Evolutionary conservation across 202 grass and related monocot species (phyloP), one percentile per base, ranked within the genome.

Genomic region (Hordeum pubiflorum): DNA sequence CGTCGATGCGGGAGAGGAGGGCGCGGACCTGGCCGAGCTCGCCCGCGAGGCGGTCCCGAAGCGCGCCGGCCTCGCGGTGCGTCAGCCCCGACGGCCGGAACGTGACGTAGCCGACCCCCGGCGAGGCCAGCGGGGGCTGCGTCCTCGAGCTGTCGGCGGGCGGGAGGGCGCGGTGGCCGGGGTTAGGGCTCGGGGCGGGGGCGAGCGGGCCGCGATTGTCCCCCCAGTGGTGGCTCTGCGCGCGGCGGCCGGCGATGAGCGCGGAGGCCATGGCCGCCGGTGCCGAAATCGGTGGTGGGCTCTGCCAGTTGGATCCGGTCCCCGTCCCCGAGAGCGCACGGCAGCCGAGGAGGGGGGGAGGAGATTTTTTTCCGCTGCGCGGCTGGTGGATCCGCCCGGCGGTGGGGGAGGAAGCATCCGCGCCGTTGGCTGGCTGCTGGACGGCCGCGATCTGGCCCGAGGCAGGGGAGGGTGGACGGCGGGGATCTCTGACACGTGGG

Each of bases 21-120:
- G 64, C 79, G 9, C 92, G 90, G 29, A 98, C 92, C 85, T 93
- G 90, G 62, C 83, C 92, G 2, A 98, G 88, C 86, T 98, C 96
- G 18, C 69, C 81, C 14, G 78, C 80, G 58, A 98, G 88, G 41
- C 90, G 90, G 9, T 82, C 77, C 52, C 86, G 88, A 5, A 95
- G 86, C 44, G 88, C 88, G 55, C 82, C 43, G 21, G 78, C 77
- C 65, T 98, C 90, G 41, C 63, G 34, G 24, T 69, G 80, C 64
- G 85, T 83, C 58, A 83, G 41, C 1, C 27, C 61, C 1, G 74
- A 58, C 72, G 88, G 79, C 5, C 60, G 34, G 82, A 93, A 78
- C 22, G 43, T 72, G 21, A 95, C 54, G 69, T 74, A 86, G 8
- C 77, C 10, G 4, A 9, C 18, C 15, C 14, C 9, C 76, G 31